phyloP scores from a whole-genome alignment of 2,329 filamentous ascomycete species.

The Endoconidiophora laricicola region DNA sequence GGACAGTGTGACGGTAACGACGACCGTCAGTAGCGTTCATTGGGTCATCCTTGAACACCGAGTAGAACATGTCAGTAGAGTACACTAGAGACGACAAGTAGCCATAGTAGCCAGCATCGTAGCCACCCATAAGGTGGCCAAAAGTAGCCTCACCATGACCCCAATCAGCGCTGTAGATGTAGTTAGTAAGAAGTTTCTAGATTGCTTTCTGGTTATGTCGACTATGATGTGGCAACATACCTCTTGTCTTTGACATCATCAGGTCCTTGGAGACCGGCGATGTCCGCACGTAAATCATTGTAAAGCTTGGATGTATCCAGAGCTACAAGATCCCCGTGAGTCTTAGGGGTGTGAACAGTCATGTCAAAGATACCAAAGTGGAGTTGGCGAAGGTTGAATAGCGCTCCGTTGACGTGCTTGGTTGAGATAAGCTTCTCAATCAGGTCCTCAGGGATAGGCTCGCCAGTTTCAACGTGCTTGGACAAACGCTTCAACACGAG shows the following conservation, averaged over 20 bases:
- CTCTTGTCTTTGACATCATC: constrained; percentile 43
- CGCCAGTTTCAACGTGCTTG: constrained; percentile 53
- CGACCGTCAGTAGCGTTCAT: constrained; percentile 62
- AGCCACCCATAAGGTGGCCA: constrained; percentile 68
- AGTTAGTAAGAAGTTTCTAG: neutral
- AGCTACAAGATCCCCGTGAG: constrained; percentile 50
- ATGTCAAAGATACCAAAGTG: constrained; percentile 76
- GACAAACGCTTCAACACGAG: constrained; percentile 49
- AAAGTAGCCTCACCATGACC: constrained; percentile 67
- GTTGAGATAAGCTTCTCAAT: constrained; percentile 58
- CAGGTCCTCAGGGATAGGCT: constrained; percentile 57
- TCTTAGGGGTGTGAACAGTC: constrained; percentile 55
- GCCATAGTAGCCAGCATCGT: constrained; percentile 72
- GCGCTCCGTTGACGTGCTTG: constrained; percentile 65
- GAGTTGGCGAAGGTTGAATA: constrained; percentile 63
- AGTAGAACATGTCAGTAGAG: constrained; percentile 73
- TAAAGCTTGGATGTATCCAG: constrained; percentile 51
- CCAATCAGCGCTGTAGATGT: constrained; percentile 35
- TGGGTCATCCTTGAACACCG: constrained; percentile 59
- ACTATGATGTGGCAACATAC: constrained; percentile 23
- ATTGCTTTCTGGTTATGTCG: neutral
- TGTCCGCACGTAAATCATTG: constrained; percentile 56
- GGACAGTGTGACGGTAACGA: constrained; percentile 59
- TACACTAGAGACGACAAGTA: constrained; percentile 64
- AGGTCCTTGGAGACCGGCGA: constrained; percentile 57